Evolutionary conservation across 345 rosid genomes (phyloP), one percentile per base, ranked within the genome.

Genomic region (Bruguiera parviflora): DNA sequence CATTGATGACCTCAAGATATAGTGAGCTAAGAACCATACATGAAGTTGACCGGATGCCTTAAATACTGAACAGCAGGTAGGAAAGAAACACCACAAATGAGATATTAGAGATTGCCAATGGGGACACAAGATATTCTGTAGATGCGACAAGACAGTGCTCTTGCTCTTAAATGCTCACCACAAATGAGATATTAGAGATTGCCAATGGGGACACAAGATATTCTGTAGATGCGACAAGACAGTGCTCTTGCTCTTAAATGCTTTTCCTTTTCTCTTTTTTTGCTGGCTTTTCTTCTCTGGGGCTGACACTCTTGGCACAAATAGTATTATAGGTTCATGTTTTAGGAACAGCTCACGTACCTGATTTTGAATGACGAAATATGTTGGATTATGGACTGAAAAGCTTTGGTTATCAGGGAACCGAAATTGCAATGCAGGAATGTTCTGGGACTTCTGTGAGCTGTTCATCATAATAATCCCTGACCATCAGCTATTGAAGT

Each of bases 391-490:
- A 66, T 69, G 75, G 63, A 75, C 33, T 28, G 64, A 43, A 68
- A 75, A 78, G 74, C 79, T 81, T 55, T 81, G 77, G 67, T 77
- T 78, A 56, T 19, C 8, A n/a, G 55, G 19, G 71, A 81, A 78
- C 29, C 49, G 39, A 15, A 81, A 73, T 52, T 49, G 65, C 77
- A 81, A 65, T 53, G 59, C 53, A 66, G 84, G 82, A 59, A 81
- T 20, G 4, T 72, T 69, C 27, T 27, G 33, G 13, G 67, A 51
- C 69, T 68, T 62, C 58, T 46, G 22, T n/a, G 75, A 74, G 75
- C 79, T 75, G 71, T 39, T 55, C 56, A 32, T 69, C 8, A 55
- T 2, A 56, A 77, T 63, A 29, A 51, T 29, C 29, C 37, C 57
- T 8, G 55, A 52, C 27, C 29, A 64, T 64, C 56, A 79, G 67